Evolutionary conservation across 495 filamentous ascomycete species (phyloP), one percentile per base, ranked within the genome.

Genomic region (Trichoderma asperelloides): DNA sequence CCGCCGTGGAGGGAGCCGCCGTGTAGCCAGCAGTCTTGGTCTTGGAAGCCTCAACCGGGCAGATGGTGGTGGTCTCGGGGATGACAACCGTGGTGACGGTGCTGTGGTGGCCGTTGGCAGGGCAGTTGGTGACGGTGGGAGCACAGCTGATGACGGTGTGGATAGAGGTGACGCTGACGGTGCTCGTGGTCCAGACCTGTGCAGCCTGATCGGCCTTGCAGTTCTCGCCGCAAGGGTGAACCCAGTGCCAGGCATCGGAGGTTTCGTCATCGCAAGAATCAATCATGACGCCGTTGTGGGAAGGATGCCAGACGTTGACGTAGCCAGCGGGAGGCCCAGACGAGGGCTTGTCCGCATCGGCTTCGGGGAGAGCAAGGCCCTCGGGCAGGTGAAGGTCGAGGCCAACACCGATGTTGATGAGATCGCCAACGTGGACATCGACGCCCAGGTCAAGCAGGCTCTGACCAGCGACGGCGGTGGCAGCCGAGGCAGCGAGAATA

Each of bases 61-160:
- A 76, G 40, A 78, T 63, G 68, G 74, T 76, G 55, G 78, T 78
- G 71, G 72, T 75, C 64, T 74, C 67, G 28, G 70, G 63, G 65
- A 75, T 65, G 63, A 69, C 74, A 25, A 78, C 71, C 63, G 73
- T 79, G 7, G 78, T 77, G 33, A 75, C 67, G 72, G 74, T 74
- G 41, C 69, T 75, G 16, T 70, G 68, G 2, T 60, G 23, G 73
- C 73, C 67, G 62, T 74, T 55, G 55, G 69, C 70, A 55, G 75
- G 64, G 73, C 79, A 72, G 63, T 66, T 57, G 65, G 73, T 62
- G 49, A 70, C 27, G 45, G 62, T 23, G 13, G 74, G 71, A 12
- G 65, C 45, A 70, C 72, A 79, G 65, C 67, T 68, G 28, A 69
- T 73, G 70, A 76, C 73, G 66, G 75, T 76, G 33, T 70, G 66